A percentile compares a stretch with the other conserved stretches of the same genome.
Evolutionary conservation across 2,329 filamentous ascomycete species (phyloP).

Genomic region (Aspergillus pseudotamarii): DNA sequence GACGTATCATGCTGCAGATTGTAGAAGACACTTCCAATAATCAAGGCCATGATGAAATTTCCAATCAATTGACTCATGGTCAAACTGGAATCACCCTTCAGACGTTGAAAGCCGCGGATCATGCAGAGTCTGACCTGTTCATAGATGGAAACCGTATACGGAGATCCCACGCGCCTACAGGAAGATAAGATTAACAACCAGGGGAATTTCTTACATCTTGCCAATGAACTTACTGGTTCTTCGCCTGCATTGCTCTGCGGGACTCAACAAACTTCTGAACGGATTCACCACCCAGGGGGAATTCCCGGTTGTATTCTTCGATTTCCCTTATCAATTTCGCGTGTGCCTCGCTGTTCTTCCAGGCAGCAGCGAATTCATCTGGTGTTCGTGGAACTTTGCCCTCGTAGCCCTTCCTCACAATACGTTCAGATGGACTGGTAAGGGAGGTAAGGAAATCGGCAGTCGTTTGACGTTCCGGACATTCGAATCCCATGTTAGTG

Average conservation of each 20-base stretch:
- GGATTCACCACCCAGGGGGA: constrained; percentile 46
- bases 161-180: constrained; percentile 65
- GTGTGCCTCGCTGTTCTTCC: constrained; percentile 58
- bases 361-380: constrained; percentile 66
- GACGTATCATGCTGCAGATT: constrained; percentile 66
- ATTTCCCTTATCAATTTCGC: constrained; percentile 46
- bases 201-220: neutral
- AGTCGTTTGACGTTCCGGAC: constrained; percentile 69
- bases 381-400: constrained; percentile 66
- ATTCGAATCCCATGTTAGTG: constrained; percentile 69
- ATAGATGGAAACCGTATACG: constrained; percentile 76
- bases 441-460: constrained; percentile 73
- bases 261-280: constrained; percentile 46
- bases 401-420: constrained; percentile 62
- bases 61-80: constrained; percentile 67
- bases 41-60: constrained; percentile 75
- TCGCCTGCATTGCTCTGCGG: constrained; percentile 47
- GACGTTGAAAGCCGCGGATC: constrained; percentile 75
- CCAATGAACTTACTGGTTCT: constrained; percentile 33
- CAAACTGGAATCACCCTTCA: constrained; percentile 75
- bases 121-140: constrained; percentile 81
- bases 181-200: constrained; percentile 6
- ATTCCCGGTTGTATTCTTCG: constrained; percentile 46
- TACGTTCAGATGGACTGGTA: constrained; percentile 66
- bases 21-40: constrained; percentile 81